A percentile compares a stretch with the other conserved stretches of the same genome.
phyloP scores from a whole-genome alignment of 306 rosid genomes.

The Hippophae tibetana region DNA sequence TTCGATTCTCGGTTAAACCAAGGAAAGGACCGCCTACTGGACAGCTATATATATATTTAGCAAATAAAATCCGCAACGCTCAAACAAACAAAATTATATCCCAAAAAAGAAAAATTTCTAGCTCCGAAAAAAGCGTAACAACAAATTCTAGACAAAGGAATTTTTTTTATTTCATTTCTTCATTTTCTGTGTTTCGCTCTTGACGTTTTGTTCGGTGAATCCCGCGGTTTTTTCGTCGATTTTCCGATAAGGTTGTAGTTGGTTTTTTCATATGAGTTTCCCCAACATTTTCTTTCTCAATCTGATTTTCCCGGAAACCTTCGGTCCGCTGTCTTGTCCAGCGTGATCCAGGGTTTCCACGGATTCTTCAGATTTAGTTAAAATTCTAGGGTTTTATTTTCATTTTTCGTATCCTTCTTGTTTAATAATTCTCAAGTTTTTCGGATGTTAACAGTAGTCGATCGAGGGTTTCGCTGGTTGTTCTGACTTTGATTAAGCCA shows the following conservation, averaged over 20 bases:
- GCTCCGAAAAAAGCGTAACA: not conserved
- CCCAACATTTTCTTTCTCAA: slow-evolving; percentile 5
- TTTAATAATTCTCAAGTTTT: not conserved
- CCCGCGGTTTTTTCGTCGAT: slow-evolving; percentile 10
- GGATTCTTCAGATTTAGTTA: not conserved
- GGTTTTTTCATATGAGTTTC: slow-evolving; percentile 2
- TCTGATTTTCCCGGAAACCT: slow-evolving; percentile 21
- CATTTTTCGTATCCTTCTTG: not conserved
- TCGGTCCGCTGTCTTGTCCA: slow-evolving; percentile 28
- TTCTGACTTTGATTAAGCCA: slow-evolving; percentile 18
- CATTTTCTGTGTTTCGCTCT: no score
- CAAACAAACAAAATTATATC: not conserved
- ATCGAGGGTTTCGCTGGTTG: slow-evolving; percentile 13
- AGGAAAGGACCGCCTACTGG: no score
- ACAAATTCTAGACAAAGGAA: no score
- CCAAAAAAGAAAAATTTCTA: not conserved
- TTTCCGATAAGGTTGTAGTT: slow-evolving; percentile 22
- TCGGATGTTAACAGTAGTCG: slow-evolving; percentile 3
- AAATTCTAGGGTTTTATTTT: not conserved
- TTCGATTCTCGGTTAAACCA: no score
- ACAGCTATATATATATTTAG: no score
- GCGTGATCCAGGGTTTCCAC: slow-evolving; percentile 24
- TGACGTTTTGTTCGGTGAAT: slow-evolving; percentile 6
- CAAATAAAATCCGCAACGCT: no score
- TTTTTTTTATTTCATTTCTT: slow-evolving; percentile 1